Percentiles rank a stretch among this genome's conserved stretches.
These are phyloP conservation scores for Kondoa malvinella DNA, from an alignment of 768 basidiomycete species.

Conservation along the genomic window DNA sequence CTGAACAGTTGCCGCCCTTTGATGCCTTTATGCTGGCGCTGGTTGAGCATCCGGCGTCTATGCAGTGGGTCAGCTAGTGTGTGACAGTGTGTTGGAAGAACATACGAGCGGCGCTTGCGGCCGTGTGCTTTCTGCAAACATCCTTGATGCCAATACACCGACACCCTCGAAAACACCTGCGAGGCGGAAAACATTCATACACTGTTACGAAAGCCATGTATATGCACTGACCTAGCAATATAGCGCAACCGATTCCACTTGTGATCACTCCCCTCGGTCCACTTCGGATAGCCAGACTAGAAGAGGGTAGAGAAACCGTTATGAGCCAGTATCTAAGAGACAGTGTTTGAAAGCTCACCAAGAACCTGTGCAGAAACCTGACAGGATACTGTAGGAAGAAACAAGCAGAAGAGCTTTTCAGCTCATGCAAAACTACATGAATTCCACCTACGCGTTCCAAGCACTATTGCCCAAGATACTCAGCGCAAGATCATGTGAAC, in stretches of 20 bases:
- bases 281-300: constrained; percentile 38
- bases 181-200: background rate
- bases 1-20: background rate
- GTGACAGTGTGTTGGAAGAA: background rate
- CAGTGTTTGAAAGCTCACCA: constrained; percentile 75
- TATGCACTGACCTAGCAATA: no score
- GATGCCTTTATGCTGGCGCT: background rate
- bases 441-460: constrained; percentile 55
- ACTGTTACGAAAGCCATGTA: no score
- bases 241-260: constrained; percentile 90
- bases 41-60: background rate
- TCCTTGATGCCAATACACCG: constrained; percentile 73
- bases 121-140: constrained; percentile 65
- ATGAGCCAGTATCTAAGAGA: background rate
- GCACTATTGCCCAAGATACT: constrained; percentile 46
- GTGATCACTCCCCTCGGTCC: constrained; percentile 79
- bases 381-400: constrained; percentile 44
- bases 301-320: background rate
- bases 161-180: constrained; percentile 66
- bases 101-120: constrained; percentile 32
- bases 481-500: background rate
- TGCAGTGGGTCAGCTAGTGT: background rate
- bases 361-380: constrained; percentile 96
- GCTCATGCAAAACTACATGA: background rate
- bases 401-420: background rate